Percentiles rank a stretch among this genome's conserved stretches.
phyloP scores from a whole-genome alignment of 2,329 filamentous ascomycete species.

The Fusarium temperatum region DNA sequence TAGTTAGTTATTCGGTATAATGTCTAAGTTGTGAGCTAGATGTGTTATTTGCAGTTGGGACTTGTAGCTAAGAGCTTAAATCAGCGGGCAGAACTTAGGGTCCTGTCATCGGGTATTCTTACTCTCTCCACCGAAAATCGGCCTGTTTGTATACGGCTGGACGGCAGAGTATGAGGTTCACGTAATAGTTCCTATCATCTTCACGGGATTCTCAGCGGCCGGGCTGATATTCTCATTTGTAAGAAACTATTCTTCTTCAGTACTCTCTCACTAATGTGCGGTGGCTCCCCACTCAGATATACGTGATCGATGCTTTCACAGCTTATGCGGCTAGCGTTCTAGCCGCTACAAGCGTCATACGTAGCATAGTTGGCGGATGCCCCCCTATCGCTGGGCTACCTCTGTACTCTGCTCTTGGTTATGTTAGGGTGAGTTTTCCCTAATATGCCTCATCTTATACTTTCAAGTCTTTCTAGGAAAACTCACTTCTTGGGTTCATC shows the following conservation, averaged over 20 bases:
- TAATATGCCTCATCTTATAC: fast-evolving
- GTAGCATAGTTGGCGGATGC: constrained; percentile 7
- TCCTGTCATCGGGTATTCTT: neutral
- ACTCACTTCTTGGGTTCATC: constrained; percentile 8
- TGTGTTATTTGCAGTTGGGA: too few species aligned
- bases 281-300: constrained; percentile 13
- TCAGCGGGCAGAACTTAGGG: too few species aligned
- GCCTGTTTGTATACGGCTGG: constrained; percentile 4
- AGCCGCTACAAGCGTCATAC: constrained; percentile 10
- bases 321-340: constrained; percentile 13
- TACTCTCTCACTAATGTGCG: neutral
- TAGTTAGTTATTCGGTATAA: too few species aligned
- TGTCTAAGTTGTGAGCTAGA: too few species aligned
- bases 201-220: constrained; percentile 7
- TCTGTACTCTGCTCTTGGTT: constrained; percentile 6
- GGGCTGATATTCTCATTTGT: constrained; percentile 19
- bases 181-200: constrained; percentile 18
- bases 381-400: constrained; percentile 5
- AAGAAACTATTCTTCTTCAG: neutral
- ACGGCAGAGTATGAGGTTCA: constrained; percentile 8
- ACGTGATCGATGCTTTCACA: constrained; percentile 13
- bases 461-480: neutral
- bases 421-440: neutral
- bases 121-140: neutral
- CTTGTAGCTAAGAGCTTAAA: too few species aligned